Base-by-base conservation (phyloP, 257 asterid species). In the Salvia rosmarinus region DNA sequence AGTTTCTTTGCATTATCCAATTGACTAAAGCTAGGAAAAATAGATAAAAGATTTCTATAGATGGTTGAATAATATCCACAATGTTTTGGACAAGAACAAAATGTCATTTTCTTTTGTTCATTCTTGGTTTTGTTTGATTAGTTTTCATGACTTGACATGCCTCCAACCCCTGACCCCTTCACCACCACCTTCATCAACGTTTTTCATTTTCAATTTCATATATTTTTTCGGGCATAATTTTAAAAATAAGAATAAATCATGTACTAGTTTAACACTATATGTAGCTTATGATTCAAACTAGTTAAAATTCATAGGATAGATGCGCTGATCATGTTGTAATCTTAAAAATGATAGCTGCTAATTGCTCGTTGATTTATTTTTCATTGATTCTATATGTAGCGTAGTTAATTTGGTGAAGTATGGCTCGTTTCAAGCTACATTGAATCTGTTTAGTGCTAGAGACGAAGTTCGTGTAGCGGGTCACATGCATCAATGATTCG, bases 101-200 rank as follows among this genome's bases (percentile, higher is more conserved):
- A 7, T 67, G 42, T 47, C 56, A 0, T 73, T 64, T 52, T 73
- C 61, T 37, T 19, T 32, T 46, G 1, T 49, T 35, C 28, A 9
- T 35, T 34, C 54, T 39, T 23, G 50, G 63, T 59, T 28, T 63
- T 73, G 37, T 39, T 37, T 72, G 55, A 23, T 34, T 56, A 7
- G 10, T 59, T 59, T 30, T 59, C 56, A 57, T 57, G 75, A 42
- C 52, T 52, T 68, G 64, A 67, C 72, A 30, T 23, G 30, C 35
- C 61, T 50, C 60, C 68, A 20, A n/a, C 32, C 72, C 72, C 72
- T 19, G 52, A 30, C 72, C 61, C 72, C 72, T 34, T 61, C 44
- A 50, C 72, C 30, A 34, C 19, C 3, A 6, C 21, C 72, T 50
- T 40, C 50, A 25, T 19, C 37, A 6, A 19, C 17, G 17, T 43